Conservation (phyloP, 495 filamentous ascomycete genomes). For the Tuber umbilicatum region DNA sequence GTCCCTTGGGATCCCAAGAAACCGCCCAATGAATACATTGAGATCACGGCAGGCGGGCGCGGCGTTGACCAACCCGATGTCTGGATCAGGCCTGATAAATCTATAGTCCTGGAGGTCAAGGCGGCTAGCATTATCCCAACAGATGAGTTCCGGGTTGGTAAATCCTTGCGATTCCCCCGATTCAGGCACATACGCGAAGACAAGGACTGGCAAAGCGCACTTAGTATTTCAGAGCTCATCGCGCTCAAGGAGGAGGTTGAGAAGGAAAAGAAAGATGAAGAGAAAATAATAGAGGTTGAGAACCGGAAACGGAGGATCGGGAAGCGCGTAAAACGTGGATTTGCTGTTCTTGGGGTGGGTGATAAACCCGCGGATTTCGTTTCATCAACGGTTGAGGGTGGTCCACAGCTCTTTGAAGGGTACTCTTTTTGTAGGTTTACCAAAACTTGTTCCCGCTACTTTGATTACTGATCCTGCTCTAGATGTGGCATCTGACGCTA, state of each 20-base stretch:
- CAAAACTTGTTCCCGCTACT: not conserved
- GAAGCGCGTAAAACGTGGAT: constrained; percentile 60
- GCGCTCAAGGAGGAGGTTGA: constrained; percentile 66
- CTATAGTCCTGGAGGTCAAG: constrained; percentile 80
- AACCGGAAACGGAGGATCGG: constrained; percentile 56
- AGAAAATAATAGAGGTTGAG: constrained; percentile 78
- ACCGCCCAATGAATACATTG: constrained; percentile 73
- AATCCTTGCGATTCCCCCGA: constrained; percentile 84
- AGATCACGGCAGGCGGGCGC: constrained; percentile 67
- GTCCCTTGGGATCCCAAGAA: constrained; percentile 69
- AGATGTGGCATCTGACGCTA: constrained; percentile 59
- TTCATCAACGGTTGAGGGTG: constrained; percentile 23
- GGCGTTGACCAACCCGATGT: constrained; percentile 79
- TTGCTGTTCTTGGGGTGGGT: constrained; percentile 67
- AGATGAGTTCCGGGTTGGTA: constrained; percentile 67
- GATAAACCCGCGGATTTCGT: constrained; percentile 38
- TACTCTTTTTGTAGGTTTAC: constrained; percentile 64
- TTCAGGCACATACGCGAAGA: constrained; percentile 78
- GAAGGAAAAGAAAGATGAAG: constrained; percentile 55
- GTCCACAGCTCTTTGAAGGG: constrained; percentile 62
- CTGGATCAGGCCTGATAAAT: constrained; percentile 88
- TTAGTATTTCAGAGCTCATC: constrained; percentile 70
- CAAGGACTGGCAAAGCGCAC: constrained; percentile 72
- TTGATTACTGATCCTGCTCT: constrained; percentile 24
- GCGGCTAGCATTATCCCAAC: constrained; percentile 70